phyloP scores from a whole-genome alignment of 805 yeast genomes.

The Candida ponderosae region DNA sequence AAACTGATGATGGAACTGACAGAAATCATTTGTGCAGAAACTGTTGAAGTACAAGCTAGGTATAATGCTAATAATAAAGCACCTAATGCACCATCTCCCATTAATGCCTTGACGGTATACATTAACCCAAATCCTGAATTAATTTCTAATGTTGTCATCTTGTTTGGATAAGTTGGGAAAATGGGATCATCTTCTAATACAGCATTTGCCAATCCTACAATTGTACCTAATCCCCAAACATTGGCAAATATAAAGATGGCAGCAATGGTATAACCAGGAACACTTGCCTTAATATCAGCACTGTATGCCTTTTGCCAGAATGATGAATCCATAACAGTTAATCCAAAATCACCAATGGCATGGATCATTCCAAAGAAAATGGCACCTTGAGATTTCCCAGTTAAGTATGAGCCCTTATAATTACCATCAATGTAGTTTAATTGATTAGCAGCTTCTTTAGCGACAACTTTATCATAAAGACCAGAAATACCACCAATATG shows the following conservation, averaged over 20 bases:
- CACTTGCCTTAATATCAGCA: slow-evolving; percentile 26
- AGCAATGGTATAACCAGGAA: slow-evolving; percentile 30
- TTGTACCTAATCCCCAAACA: slow-evolving; percentile 30
- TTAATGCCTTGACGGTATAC: slow-evolving; percentile 35
- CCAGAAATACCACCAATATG: slow-evolving; percentile 34
- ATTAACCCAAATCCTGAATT: slow-evolving; percentile 28
- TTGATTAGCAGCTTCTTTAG: slow-evolving; percentile 20
- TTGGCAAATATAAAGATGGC: slow-evolving; percentile 25
- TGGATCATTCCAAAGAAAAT: slow-evolving; percentile 20
- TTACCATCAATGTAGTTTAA: slow-evolving; percentile 24
- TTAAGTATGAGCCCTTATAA: slow-evolving; percentile 21
- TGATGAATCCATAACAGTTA: slow-evolving; percentile 30
- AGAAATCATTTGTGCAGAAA: slow-evolving; percentile 34
- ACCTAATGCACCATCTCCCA: slow-evolving; percentile 35
- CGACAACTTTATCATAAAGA: slow-evolving; percentile 29
- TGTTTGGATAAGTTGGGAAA: slow-evolving; percentile 31
- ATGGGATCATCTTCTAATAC: slow-evolving; percentile 22
- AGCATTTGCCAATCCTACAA: slow-evolving; percentile 26
- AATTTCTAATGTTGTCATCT: slow-evolving; percentile 28
- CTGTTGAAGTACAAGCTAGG: slow-evolving; percentile 32
- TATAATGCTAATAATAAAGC: slow-evolving; percentile 28
- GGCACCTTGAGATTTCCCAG: slow-evolving; percentile 22
- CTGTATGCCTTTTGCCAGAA: slow-evolving; percentile 34
- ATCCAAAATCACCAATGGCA: slow-evolving; percentile 29
- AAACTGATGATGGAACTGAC: slow-evolving; percentile 29